phyloP scores from a whole-genome alignment of 768 basidiomycete genomes.

The Heimioporus sp. region DNA sequence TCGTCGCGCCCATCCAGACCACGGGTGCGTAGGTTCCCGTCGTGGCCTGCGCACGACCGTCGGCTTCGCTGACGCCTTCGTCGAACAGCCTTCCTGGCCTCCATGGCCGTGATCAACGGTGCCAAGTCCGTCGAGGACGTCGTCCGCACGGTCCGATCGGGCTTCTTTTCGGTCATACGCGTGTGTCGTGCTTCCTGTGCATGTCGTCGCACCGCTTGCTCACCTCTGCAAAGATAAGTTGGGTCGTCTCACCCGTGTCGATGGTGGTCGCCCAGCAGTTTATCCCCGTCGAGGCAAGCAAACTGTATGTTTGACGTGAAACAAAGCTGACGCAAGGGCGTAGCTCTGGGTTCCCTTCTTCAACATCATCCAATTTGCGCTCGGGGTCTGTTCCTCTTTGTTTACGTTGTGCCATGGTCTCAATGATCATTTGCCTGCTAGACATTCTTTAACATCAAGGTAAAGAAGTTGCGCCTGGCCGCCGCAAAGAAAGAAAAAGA shows the following conservation, averaged over 20 bases:
- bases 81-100: conserved; percentile 66
- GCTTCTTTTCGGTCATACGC: conserved; percentile 72
- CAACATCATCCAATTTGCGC: conserved; percentile 69
- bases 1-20: conserved; percentile 75
- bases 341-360: conserved; percentile 90
- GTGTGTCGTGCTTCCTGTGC: conserved; percentile 37
- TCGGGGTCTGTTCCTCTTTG: conserved; percentile 54
- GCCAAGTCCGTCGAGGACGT: conserved; percentile 66
- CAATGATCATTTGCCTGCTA: conserved; percentile 21
- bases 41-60: background rate
- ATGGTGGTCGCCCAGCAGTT: conserved; percentile 77
- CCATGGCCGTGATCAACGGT: conserved; percentile 83
- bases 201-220: conserved; percentile 1
- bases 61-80: background rate
- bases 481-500: conserved; percentile 49
- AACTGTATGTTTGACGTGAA: background rate
- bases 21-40: conserved; percentile 52
- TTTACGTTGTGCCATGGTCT: background rate
- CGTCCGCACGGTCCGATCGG: conserved; percentile 61
- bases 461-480: conserved; percentile 60
- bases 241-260: conserved; percentile 75
- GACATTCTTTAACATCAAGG: conserved; percentile 73
- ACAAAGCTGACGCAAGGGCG: conserved; percentile 1
- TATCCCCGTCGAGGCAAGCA: conserved; percentile 67
- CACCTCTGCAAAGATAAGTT: conserved; percentile 56